Conservation (phyloP, 2,329 filamentous ascomycete species). For the Aspergillus neoniger region DNA sequence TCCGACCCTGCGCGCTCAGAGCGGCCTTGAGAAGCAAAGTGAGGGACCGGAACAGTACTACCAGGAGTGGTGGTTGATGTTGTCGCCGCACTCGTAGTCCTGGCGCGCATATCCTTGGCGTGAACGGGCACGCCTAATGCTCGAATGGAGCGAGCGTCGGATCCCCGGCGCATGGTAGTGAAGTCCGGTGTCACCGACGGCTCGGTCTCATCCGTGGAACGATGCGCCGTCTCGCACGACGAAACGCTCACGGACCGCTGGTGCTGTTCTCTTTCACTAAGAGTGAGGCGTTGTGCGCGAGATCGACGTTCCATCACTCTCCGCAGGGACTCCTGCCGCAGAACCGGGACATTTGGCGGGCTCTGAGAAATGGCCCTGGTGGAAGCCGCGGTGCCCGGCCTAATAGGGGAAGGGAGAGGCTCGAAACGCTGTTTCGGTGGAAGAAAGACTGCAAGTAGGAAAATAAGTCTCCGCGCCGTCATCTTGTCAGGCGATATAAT, state of each 20-base stretch:
- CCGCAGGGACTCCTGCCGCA: slow-evolving; percentile 56
- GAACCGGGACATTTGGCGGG: slow-evolving; percentile 52
- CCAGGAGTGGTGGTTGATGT: slow-evolving; percentile 56
- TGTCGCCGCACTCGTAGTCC: slow-evolving; percentile 53
- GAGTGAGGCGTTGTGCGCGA: slow-evolving; percentile 47
- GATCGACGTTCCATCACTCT: slow-evolving; percentile 56
- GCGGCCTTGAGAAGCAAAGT: slow-evolving; percentile 51
- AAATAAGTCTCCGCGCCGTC: slow-evolving; percentile 59
- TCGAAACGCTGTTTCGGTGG: slow-evolving; percentile 51
- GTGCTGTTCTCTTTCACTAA: slow-evolving; percentile 36
- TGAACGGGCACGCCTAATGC: slow-evolving; percentile 49
- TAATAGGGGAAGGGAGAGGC: slow-evolving; percentile 39
- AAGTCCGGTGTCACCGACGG: slow-evolving; percentile 25
- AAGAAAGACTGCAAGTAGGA: slow-evolving; percentile 60
- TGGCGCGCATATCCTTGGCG: slow-evolving; percentile 44
- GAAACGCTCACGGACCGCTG: slow-evolving; percentile 48
- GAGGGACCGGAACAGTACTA: slow-evolving; percentile 53
- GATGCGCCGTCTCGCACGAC: slow-evolving; percentile 45
- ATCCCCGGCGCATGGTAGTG: slow-evolving; percentile 38
- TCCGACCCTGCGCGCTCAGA: slow-evolving; percentile 29
- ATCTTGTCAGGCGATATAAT: slow-evolving; percentile 62
- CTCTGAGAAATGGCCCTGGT: slow-evolving; percentile 55
- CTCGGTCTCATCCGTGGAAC: slow-evolving; percentile 37
- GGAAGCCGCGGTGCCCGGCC: slow-evolving; percentile 48
- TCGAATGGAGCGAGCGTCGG: slow-evolving; percentile 47